Evolutionary conservation across 1,139 yeast genomes (phyloP).

Genomic region (Suhomyces guaymorum): DNA sequence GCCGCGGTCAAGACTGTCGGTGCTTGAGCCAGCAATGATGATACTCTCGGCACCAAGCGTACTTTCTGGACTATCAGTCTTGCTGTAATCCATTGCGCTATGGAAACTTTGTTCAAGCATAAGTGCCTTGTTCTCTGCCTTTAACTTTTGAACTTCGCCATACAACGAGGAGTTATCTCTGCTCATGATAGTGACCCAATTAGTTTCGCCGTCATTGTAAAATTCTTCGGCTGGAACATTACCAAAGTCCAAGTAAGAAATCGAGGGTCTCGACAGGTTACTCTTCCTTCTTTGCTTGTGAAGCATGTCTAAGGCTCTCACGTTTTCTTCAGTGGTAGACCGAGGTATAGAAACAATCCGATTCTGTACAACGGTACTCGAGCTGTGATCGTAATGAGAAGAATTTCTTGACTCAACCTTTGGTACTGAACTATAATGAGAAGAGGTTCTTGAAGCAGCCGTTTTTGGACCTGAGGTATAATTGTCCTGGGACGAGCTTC

Average conservation of each 20-base stretch:
- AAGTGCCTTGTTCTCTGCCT: conserved; percentile 11
- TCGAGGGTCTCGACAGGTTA: conserved; percentile 3
- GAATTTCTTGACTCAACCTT: conserved; percentile 1
- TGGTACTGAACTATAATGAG: no score
- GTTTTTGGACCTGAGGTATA: no score
- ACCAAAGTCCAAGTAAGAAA: conserved; percentile 13
- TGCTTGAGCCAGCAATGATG: conserved; percentile 1
- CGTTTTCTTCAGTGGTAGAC: conserved; percentile 15
- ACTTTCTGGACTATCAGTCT: conserved; percentile 3
- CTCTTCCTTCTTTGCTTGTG: conserved; percentile 4
- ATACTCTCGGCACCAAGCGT: conserved; percentile 3
- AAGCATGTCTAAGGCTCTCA: conserved; percentile 15
- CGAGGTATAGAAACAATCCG: conserved; percentile 1
- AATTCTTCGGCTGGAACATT: conserved; percentile 24
- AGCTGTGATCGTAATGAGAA: neutral
- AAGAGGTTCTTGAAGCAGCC: no score
- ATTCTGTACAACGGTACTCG: neutral
- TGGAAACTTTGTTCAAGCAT: conserved; percentile 1
- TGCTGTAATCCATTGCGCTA: conserved; percentile 4
- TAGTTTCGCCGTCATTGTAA: conserved; percentile 35
- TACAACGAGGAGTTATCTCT: conserved; percentile 29
- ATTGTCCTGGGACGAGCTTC: no score
- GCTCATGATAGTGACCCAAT: conserved; percentile 37
- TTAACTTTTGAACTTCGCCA: conserved; percentile 23
- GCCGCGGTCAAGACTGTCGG: conserved; percentile 2